Percentiles rank a stretch among this genome's conserved stretches.
These are phyloP conservation scores for Pythium guiyangense DNA, from an alignment of 352 stramenopile species.

Conservation along the genomic window DNA sequence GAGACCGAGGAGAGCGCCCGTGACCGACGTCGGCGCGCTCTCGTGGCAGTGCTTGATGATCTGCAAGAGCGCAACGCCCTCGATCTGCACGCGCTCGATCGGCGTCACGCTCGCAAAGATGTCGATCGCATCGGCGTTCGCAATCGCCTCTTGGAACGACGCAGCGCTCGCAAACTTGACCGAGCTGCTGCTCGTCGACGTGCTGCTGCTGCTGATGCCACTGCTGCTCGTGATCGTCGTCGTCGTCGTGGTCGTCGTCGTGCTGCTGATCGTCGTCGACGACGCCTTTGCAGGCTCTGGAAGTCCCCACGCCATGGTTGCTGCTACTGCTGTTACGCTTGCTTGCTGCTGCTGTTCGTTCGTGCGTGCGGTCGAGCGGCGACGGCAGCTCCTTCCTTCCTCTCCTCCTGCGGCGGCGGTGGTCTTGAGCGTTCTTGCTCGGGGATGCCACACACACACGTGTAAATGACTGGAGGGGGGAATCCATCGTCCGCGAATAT, in stretches of 20 bases:
- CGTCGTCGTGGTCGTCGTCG: constrained; percentile 20
- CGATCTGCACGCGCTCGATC: constrained; percentile 66
- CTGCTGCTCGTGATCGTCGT: constrained; percentile 17
- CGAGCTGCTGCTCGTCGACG: constrained; percentile 10
- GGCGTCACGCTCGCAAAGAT: constrained; percentile 68
- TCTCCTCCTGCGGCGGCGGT: too few relatives aligned
- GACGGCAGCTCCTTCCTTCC: constrained; percentile 18
- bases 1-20: constrained; percentile 95
- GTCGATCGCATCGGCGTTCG: constrained; percentile 42
- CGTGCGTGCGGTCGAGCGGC: constrained; percentile 1
- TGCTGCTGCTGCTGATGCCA: constrained; percentile 4
- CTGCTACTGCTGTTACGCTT: too few relatives aligned
- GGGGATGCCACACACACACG: too few relatives aligned
- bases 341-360: constrained; percentile 6
- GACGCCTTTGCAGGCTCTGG: constrained; percentile 21
- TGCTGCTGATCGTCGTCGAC: constrained; percentile 22
- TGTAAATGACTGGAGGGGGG: too few relatives aligned
- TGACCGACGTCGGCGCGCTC: constrained; percentile 90
- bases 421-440: background rate
- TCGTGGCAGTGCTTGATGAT: constrained; percentile 99
- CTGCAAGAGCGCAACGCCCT: constrained; percentile 87
- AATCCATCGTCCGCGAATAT: too few relatives aligned
- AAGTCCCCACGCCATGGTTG: constrained; percentile 59
- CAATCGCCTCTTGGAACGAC: constrained; percentile 19
- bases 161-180: constrained; percentile 7